These are phyloP conservation scores for Ilyonectria sp. DNA, from an alignment of 2,329 filamentous ascomycete genomes.

Conservation along the genomic window DNA sequence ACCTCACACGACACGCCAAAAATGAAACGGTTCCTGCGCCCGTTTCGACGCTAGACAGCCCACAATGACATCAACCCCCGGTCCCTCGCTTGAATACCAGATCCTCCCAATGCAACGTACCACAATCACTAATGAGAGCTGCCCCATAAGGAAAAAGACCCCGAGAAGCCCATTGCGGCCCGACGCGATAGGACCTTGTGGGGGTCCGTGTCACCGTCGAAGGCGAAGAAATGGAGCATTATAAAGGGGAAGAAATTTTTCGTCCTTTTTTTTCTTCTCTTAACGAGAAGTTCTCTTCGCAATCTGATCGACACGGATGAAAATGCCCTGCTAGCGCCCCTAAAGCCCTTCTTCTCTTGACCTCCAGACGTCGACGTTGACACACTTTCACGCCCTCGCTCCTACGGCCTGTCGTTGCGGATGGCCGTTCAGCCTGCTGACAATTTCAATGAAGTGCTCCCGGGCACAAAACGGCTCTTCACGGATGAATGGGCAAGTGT, in stretches of 20 bases:
- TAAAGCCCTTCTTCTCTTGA: not conserved
- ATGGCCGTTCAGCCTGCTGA: conserved; percentile 41
- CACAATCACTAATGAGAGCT: conserved; percentile 17
- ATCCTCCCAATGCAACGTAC: conserved; percentile 24
- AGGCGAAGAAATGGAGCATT: conserved; percentile 1
- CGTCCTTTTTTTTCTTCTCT: not conserved
- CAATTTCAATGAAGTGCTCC: conserved; percentile 46
- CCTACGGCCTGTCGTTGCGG: conserved; percentile 18
- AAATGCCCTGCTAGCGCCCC: conserved; percentile 9
- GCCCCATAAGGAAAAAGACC: conserved; percentile 18
- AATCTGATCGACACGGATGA: not conserved
- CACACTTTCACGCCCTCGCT: conserved; percentile 1
- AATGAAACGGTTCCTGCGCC: not conserved
- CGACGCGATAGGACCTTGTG: not conserved
- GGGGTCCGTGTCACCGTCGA: conserved; percentile 13
- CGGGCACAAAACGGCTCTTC: conserved; percentile 50
- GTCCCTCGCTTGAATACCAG: not conserved
- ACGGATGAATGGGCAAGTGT: conserved; percentile 46
- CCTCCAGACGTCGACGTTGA: not conserved
- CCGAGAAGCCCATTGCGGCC: conserved; percentile 18
- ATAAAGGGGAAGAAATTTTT: conserved; percentile 8
- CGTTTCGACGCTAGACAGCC: conserved; percentile 26
- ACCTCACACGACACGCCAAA: not conserved
- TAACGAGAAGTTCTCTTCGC: not conserved
- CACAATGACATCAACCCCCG: conserved; percentile 32